Evolutionary conservation across 2,329 filamentous ascomycete genomes (phyloP).

Genomic region (Aspergillus oerlinghausenensis): DNA sequence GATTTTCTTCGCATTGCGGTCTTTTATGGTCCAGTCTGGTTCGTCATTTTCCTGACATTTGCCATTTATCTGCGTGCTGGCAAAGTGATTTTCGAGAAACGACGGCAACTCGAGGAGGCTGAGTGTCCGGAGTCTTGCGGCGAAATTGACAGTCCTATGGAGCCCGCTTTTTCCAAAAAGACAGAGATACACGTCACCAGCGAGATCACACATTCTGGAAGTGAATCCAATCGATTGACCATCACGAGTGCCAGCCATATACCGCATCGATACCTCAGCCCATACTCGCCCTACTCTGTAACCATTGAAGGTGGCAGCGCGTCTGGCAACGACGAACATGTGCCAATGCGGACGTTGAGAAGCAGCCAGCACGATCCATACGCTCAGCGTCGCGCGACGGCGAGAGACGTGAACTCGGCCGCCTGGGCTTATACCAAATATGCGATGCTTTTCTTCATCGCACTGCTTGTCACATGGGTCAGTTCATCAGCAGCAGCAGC

Average conservation of each 20-base stretch:
- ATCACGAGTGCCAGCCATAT: conserved; percentile 5
- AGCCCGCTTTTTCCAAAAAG: conserved; percentile 45
- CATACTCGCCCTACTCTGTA: conserved; percentile 28
- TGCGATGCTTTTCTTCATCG: conserved; percentile 38
- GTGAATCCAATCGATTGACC: background rate
- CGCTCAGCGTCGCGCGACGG: conserved; percentile 12
- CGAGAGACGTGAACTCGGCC: conserved; percentile 31
- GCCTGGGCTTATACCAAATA: conserved; percentile 38
- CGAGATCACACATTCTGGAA: conserved; percentile 37
- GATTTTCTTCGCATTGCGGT: conserved; percentile 67
- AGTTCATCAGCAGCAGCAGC: background rate
- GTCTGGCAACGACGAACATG: background rate
- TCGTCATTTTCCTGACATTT: conserved; percentile 37
- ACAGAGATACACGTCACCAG: conserved; percentile 62
- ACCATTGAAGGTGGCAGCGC: conserved; percentile 25
- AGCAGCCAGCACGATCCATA: conserved; percentile 4
- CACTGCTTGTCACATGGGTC: conserved; percentile 41
- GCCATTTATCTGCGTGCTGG: conserved; percentile 39
- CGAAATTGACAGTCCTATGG: conserved; percentile 42
- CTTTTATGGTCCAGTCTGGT: conserved; percentile 58
- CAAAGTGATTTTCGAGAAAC: conserved; percentile 48
- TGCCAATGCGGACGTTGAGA: conserved; percentile 7
- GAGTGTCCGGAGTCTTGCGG: conserved; percentile 44
- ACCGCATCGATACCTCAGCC: background rate
- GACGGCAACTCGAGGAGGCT: conserved; percentile 57